Base-by-base conservation (phyloP, 495 filamentous ascomycete genomes). In the Penicillium roqueforti region DNA sequence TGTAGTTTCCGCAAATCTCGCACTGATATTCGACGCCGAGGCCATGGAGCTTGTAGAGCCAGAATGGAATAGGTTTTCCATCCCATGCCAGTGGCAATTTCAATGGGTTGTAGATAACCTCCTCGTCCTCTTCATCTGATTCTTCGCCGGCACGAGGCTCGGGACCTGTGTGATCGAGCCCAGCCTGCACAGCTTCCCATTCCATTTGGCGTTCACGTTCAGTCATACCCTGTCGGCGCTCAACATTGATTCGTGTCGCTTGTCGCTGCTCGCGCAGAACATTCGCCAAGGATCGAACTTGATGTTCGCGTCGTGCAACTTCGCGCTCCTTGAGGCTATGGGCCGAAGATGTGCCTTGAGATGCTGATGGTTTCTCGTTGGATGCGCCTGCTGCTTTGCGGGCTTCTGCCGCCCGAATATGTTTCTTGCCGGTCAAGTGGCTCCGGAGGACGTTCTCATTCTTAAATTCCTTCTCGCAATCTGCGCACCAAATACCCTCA, bases 31-130 rank as follows among this genome's bases (percentile, higher is more conserved):
- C 93, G 32, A 96, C 91, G 8, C 93, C 93, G 8, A 98, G 78
- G 11, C 93, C 93, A 65, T 98, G 93, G 14, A 98, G 77, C 62
- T 96, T 92, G 79, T 97, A 98, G 3, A 98, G 83, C 93, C 93
- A 98, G 76, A 92, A 97, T 13, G 93, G 93, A 62, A 98, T 98
- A 14, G 93, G 93, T 66, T 97, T 97, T 32, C 95, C 92, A 60
- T 98, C 93, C 93, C 93, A 98, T 4, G 89, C 92, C 16, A 97
- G 77, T 6, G 93, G 93, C 7, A 98, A 77, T 61, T 98, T 98
- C 54, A 97, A 80, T 1, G 93, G 93, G 67, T 98, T 98, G 79
- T 97, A 96, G 55, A 97, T 86, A 58, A 84, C 91, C 53, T 93
- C 90, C 22, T 91, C 87, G 4, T 70, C 78, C 34, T 83, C 80